Conservation (phyloP, 768 basidiomycete species). For the Roridomyces roridus region DNA sequence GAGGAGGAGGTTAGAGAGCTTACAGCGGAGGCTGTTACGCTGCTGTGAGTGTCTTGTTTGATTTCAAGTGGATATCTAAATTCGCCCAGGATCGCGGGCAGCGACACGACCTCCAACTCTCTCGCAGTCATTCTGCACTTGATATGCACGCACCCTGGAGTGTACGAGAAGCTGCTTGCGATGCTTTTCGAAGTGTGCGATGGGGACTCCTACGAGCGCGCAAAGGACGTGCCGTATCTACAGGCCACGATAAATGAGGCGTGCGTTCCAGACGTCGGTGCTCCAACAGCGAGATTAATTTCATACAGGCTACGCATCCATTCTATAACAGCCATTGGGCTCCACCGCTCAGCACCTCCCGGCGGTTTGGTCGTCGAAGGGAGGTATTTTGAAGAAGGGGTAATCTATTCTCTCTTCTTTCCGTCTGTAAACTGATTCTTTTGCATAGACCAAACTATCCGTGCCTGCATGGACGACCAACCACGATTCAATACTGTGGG, state of each 20-base stretch:
- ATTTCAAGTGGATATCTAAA: neutral
- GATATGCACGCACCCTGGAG: slow-evolving; percentile 29
- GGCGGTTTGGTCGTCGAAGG: slow-evolving; percentile 31
- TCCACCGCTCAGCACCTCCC: slow-evolving; percentile 39
- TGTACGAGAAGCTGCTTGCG: slow-evolving; percentile 28
- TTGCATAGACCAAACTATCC: slow-evolving; percentile 41
- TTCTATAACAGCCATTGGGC: slow-evolving; percentile 43
- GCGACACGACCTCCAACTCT: slow-evolving; percentile 41
- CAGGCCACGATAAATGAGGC: slow-evolving; percentile 36
- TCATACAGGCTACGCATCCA: slow-evolving; percentile 36
- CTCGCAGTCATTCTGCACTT: slow-evolving; percentile 36
- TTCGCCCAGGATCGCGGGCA: slow-evolving; percentile 37
- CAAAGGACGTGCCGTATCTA: slow-evolving; percentile 35
- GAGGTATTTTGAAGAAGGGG: slow-evolving; percentile 36
- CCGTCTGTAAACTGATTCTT: neutral
- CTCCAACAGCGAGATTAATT: neutral
- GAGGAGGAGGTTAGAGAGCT: slow-evolving; percentile 31
- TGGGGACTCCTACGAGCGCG: slow-evolving; percentile 25
- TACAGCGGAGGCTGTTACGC: slow-evolving; percentile 34
- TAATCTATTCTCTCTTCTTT: slow-evolving; percentile 1
- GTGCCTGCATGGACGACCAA: slow-evolving; percentile 42
- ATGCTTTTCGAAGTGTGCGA: slow-evolving; percentile 21
- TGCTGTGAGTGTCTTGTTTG: slow-evolving; percentile 28
- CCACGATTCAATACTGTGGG: slow-evolving; percentile 38
- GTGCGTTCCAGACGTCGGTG: too few species aligned